Evolutionary conservation across 441 rosid species (phyloP), one percentile per base, ranked within the genome.

Genomic region (Lepidium campestre): DNA sequence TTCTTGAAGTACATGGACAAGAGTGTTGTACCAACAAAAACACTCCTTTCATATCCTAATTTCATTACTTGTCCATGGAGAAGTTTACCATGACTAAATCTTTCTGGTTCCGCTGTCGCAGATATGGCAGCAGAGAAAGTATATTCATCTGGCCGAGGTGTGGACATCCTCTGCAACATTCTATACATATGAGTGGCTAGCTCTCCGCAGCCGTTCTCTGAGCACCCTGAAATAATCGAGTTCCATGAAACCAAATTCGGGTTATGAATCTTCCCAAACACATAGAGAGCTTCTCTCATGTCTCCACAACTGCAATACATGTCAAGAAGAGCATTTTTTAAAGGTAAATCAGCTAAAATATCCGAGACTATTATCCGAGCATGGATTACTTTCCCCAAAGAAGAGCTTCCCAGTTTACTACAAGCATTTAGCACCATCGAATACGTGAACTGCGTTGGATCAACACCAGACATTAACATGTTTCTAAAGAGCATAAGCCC

Each of bases 181-280:
- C 75, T 56, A 76, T 86, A 87, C 72, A 87, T 44, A 62, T 67
- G 74, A 76, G 86, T 67, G 22, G 89, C 97, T 58, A 67, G 57
- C 70, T 72, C 83, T 27, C 74, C 87, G 66, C 82, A 79, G 10
- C 83, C 91, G 52, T 83, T 87, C 67, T 84, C 89, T 36, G 87
- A 75, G 71, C 64, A 81, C 54, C 98, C 94, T 0, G 82, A 75
- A 44, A 93, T 85, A 80, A 93, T 70, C 15, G 96, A 80, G 79
- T 93, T 93, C 96, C 96, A 93, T 2, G 96, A 85, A 58, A 90
- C 86, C 76, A 90, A 74, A 78, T 85, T 80, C 7, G 79, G 84
- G 22, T 68, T 73, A 54, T 69, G 75, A 50, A 83, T 81, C 75
- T 77, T 77, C 40, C 62, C 64, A 68, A 90, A 93, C 57, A 86